phyloP scores from a whole-genome alignment of 495 filamentous ascomycete species.

The Podospora anserina region DNA sequence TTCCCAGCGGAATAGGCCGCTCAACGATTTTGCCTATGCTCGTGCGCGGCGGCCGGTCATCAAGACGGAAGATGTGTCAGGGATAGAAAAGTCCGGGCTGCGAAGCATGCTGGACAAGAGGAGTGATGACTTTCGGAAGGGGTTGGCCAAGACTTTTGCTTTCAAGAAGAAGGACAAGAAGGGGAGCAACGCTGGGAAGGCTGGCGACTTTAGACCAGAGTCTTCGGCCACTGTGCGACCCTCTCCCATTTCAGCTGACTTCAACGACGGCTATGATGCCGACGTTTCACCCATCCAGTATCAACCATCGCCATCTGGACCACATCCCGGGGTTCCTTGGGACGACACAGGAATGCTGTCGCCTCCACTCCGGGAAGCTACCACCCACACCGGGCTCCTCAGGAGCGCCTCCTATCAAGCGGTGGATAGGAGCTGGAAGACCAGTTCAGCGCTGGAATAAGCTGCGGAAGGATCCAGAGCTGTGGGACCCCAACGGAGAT shows the following conservation, averaged over 20 bases:
- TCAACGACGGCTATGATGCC: conserved; percentile 27
- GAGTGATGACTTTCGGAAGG: conserved; percentile 50
- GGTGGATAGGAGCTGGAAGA: conserved; percentile 48
- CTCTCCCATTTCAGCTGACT: conserved; percentile 19
- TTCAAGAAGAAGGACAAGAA: conserved; percentile 49
- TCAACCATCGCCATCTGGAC: neutral
- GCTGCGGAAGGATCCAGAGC: conserved; percentile 56
- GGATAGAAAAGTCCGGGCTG: conserved; percentile 52
- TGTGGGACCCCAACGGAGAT: conserved; percentile 62
- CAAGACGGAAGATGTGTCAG: conserved; percentile 47
- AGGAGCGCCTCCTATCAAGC: conserved; percentile 42
- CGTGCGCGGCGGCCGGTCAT: conserved; percentile 43
- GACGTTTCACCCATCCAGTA: conserved; percentile 23
- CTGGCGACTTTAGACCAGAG: conserved; percentile 29
- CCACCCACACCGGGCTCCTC: conserved; percentile 33
- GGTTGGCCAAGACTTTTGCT: conserved; percentile 45
- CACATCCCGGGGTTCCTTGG: conserved; percentile 16
- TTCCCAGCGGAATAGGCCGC: conserved; percentile 27
- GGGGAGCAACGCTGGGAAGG: conserved; percentile 19
- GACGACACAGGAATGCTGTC: conserved; percentile 18
- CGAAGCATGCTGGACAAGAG: conserved; percentile 51
- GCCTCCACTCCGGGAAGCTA: conserved; percentile 36
- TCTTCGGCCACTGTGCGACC: conserved; percentile 39
- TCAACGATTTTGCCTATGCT: conserved; percentile 44
- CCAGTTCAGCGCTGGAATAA: conserved; percentile 54